These are phyloP conservation scores for Starmerella vaccinii DNA, from an alignment of 805 yeast genomes.

Conservation along the genomic window DNA sequence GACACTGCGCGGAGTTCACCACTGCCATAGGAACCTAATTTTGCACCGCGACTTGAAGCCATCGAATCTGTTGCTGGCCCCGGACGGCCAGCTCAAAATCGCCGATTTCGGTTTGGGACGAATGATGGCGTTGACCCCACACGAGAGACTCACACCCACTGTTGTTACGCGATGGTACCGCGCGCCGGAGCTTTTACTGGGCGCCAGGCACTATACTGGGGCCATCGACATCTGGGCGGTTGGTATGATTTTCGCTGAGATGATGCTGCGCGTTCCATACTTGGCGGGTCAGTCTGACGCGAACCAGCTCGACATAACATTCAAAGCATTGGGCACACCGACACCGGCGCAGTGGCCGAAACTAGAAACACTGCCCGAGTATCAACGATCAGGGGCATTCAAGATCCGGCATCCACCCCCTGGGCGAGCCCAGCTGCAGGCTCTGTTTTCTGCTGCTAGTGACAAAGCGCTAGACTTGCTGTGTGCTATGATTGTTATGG, in stretches of 20 bases:
- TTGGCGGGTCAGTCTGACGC: conserved; percentile 84
- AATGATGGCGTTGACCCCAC: conserved; percentile 55
- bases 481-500: conserved; percentile 60
- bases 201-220: conserved; percentile 77
- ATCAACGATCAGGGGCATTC: conserved; percentile 31
- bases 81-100: conserved; percentile 76
- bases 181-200: conserved; percentile 87
- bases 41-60: conserved; percentile 92
- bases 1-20: conserved; percentile 91
- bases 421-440: conserved; percentile 63
- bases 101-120: conserved; percentile 98
- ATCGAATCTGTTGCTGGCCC: conserved; percentile 75
- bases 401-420: conserved; percentile 67
- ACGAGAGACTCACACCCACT: conserved; percentile 67
- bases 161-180: conserved; percentile 98
- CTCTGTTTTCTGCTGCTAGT: conserved; percentile 81
- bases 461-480: conserved; percentile 70
- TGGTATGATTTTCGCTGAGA: conserved; percentile 90
- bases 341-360: conserved; percentile 88
- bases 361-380: conserved; percentile 66
- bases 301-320: conserved; percentile 87
- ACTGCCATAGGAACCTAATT: conserved; percentile 84
- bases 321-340: conserved; percentile 92
- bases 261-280: conserved; percentile 91
- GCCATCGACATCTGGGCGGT: conserved; percentile 95